These are phyloP conservation scores for Cicer arietinum DNA, from an alignment of 306 rosid genomes.

Conservation along the genomic window DNA sequence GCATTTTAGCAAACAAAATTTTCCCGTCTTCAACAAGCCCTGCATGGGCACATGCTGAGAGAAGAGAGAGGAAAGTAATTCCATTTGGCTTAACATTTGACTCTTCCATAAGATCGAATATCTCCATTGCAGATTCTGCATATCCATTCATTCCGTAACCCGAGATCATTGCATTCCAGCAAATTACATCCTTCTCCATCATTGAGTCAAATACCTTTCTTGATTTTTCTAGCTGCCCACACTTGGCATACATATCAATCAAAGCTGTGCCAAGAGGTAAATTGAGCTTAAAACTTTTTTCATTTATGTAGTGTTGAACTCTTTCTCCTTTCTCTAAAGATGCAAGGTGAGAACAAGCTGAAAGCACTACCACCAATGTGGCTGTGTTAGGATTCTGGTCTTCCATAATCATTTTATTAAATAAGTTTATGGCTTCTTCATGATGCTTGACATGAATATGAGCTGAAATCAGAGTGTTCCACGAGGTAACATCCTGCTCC, in stretches of 20 bases:
- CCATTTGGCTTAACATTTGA: constrained; percentile 68
- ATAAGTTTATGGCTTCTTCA: constrained; percentile 58
- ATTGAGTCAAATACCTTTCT: constrained; percentile 62
- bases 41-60: constrained; percentile 71
- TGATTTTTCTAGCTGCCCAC: constrained; percentile 71
- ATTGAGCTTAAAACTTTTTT: constrained; percentile 56
- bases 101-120: constrained; percentile 67
- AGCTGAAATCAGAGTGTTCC: constrained; percentile 80
- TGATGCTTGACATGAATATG: constrained; percentile 53
- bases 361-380: constrained; percentile 65
- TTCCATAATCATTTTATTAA: constrained; percentile 60
- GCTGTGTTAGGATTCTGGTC: constrained; percentile 59
- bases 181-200: constrained; percentile 66
- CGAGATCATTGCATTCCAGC: constrained; percentile 82
- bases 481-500: constrained; percentile 56
- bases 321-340: constrained; percentile 62
- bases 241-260: constrained; percentile 85
- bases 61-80: constrained; percentile 75
- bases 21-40: constrained; percentile 80
- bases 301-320: constrained; percentile 58
- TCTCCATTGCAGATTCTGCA: constrained; percentile 61
- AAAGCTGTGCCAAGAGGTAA: constrained; percentile 68
- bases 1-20: constrained; percentile 60
- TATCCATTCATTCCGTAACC: constrained; percentile 76
- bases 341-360: constrained; percentile 73